These are phyloP conservation scores for Emmonsia crescens DNA, from an alignment of 2,329 filamentous ascomycete genomes.

Conservation along the genomic window DNA sequence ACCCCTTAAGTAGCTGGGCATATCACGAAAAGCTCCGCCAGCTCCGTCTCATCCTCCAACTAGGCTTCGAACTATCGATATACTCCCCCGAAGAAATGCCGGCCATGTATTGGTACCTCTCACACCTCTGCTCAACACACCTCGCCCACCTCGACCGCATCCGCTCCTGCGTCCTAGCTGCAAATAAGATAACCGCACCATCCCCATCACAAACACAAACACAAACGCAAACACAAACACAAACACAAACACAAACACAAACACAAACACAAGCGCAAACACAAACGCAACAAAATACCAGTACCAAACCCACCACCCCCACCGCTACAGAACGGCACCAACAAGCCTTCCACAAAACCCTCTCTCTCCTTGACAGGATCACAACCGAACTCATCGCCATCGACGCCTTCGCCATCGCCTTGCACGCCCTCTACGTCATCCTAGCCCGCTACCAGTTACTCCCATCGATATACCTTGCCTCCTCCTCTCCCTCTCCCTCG, in stretches of 20 bases:
- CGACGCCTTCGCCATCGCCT: slow-evolving; percentile 41
- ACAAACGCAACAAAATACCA: slow-evolving; percentile 4
- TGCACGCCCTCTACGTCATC: slow-evolving; percentile 53
- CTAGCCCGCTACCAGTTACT: slow-evolving; percentile 47
- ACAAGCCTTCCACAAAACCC: slow-evolving; percentile 29
- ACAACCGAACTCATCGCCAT: slow-evolving; percentile 56
- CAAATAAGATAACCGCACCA: slow-evolving; percentile 19
- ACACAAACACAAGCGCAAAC: too few relatives aligned
- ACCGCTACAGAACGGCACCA: slow-evolving; percentile 12
- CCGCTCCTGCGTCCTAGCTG: slow-evolving; percentile 47
- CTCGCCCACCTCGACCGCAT: slow-evolving; percentile 63
- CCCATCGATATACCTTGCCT: slow-evolving; percentile 40
- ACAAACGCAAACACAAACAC: too few relatives aligned
- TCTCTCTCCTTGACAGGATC: slow-evolving; percentile 47
- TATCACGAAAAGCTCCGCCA: slow-evolving; percentile 83
- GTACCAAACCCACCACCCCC: neutral
- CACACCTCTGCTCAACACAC: slow-evolving; percentile 59
- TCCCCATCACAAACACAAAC: slow-evolving; percentile 9
- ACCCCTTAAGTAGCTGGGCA: slow-evolving; percentile 76
- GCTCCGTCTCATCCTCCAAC: slow-evolving; percentile 76
- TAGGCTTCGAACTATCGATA: slow-evolving; percentile 87
- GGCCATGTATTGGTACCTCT: slow-evolving; percentile 85
- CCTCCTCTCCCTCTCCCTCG: slow-evolving; percentile 22
- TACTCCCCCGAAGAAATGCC: slow-evolving; percentile 78
- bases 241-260: too few relatives aligned